Percentiles rank a stretch among this genome's conserved stretches.
Conservation (phyloP, 164 flowering plant species). For the Umbilicus rupestris region DNA sequence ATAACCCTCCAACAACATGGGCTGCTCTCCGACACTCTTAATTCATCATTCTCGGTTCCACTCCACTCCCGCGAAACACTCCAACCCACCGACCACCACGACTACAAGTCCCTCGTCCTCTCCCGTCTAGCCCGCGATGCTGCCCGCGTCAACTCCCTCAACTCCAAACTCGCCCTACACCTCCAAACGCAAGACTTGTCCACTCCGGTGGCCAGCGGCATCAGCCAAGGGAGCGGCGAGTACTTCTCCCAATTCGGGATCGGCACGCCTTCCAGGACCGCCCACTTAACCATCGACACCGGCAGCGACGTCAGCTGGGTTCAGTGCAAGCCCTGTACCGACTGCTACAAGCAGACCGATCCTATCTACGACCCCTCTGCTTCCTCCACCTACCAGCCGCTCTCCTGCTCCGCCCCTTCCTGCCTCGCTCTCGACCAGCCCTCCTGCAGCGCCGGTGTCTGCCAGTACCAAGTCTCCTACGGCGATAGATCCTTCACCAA, state of each 20-base stretch:
- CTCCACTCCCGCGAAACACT: constrained; percentile 22
- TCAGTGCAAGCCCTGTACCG: constrained; percentile 40
- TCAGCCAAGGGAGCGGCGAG: constrained; percentile 44
- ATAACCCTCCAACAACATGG: neutral
- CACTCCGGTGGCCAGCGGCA: constrained; percentile 32
- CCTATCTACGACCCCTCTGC: constrained; percentile 33
- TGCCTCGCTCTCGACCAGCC: constrained; percentile 28
- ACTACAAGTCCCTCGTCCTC: constrained; percentile 22
- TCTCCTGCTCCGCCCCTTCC: constrained; percentile 22
- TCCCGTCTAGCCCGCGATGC: constrained; percentile 40
- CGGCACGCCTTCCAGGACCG: constrained; percentile 27
- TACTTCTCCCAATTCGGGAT: constrained; percentile 37
- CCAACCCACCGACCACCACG: constrained; percentile 14
- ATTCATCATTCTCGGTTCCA: constrained; percentile 16
- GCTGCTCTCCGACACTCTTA: neutral
- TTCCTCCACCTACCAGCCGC: constrained; percentile 23
- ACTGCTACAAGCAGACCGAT: constrained; percentile 43
- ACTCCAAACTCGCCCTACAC: constrained; percentile 16
- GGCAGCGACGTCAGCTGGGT: constrained; percentile 52
- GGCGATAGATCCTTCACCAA: constrained; percentile 55
- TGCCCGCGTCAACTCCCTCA: constrained; percentile 25
- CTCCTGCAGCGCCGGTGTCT: constrained; percentile 18
- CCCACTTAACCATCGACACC: constrained; percentile 40
- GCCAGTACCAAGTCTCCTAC: constrained; percentile 47
- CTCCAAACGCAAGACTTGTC: constrained; percentile 19